phyloP scores from a whole-genome alignment of 2,329 filamentous ascomycete genomes.

The Cadophora gregata region DNA sequence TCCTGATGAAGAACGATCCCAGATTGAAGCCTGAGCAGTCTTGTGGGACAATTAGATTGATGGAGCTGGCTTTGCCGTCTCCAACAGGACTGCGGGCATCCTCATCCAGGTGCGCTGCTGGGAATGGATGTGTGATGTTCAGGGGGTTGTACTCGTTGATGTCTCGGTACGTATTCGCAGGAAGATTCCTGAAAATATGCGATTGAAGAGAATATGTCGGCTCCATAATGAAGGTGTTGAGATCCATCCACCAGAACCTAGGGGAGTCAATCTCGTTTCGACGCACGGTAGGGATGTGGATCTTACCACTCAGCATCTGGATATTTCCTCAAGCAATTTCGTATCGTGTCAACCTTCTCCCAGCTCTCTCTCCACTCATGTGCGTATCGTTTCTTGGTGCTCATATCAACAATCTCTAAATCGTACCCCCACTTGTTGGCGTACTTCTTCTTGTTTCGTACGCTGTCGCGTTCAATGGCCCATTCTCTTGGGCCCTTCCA shows the following conservation, averaged over 20 bases:
- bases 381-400: slow-evolving; percentile 96
- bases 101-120: slow-evolving; percentile 76
- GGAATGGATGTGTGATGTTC: slow-evolving; percentile 86
- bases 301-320: slow-evolving; percentile 93
- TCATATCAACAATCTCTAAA: slow-evolving; percentile 96
- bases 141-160: slow-evolving; percentile 97
- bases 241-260: slow-evolving; percentile 99
- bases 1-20: slow-evolving; percentile 89
- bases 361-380: slow-evolving; percentile 99
- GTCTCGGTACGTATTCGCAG: slow-evolving; percentile 82
- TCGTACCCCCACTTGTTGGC: slow-evolving; percentile 90
- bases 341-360: slow-evolving; percentile 97
- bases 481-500: slow-evolving; percentile 98
- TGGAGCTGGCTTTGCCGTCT: slow-evolving; percentile 77
- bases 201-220: slow-evolving; percentile 86
- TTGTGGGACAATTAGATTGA: slow-evolving; percentile 89
- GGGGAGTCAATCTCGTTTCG: slow-evolving; percentile 40
- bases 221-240: slow-evolving; percentile 99
- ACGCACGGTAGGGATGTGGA: neutral
- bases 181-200: slow-evolving; percentile 86
- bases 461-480: slow-evolving; percentile 96
- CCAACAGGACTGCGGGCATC: slow-evolving; percentile 74
- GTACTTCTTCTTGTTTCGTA: slow-evolving; percentile 94
- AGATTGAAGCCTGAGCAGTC: slow-evolving; percentile 97
- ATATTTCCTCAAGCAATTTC: slow-evolving; percentile 89